Evolutionary conservation across 257 asterid genomes (phyloP).

Genomic region (Fraxinus cuspidata): DNA sequence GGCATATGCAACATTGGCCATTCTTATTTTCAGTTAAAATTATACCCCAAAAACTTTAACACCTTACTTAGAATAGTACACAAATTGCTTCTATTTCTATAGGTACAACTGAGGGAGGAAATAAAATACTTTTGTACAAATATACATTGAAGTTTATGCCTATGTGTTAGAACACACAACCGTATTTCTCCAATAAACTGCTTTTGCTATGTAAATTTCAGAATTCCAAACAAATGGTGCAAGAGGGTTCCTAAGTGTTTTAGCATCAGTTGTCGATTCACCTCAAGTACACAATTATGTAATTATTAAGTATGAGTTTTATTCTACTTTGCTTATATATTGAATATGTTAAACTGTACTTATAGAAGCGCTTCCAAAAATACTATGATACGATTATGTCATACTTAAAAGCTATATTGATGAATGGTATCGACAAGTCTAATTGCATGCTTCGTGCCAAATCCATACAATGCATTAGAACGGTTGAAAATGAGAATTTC

Average conservation of each 20-base stretch:
- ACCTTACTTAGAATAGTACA: conserved; percentile 77
- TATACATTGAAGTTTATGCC: not conserved
- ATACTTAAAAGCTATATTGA: conserved; percentile 77
- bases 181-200: conserved; percentile 7
- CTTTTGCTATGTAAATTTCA: conserved; percentile 37
- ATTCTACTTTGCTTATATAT: conserved; percentile 11
- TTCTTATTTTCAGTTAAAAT: conserved; percentile 85
- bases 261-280: conserved; percentile 93
- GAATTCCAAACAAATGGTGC: conserved; percentile 98
- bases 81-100: conserved; percentile 70
- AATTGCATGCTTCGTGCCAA: conserved; percentile 94
- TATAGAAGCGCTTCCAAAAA: conserved; percentile 75
- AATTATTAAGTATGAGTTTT: conserved; percentile 1
- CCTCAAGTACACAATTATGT: conserved; percentile 57
- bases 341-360: conserved; percentile 23
- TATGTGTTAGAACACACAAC: not conserved
- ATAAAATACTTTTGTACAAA: not conserved
- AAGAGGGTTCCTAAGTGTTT: conserved; percentile 91
- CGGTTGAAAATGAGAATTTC: conserved; percentile 86
- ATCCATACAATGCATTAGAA: conserved; percentile 96
- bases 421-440: conserved; percentile 78
- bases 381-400: conserved; percentile 90
- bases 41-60: conserved; percentile 83
- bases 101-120: conserved; percentile 44
- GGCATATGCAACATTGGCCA: conserved; percentile 99